Percentiles rank a stretch among this genome's conserved stretches.
Evolutionary conservation across 139 green algal species (phyloP).

Genomic region (Chlamydomonas urium): DNA sequence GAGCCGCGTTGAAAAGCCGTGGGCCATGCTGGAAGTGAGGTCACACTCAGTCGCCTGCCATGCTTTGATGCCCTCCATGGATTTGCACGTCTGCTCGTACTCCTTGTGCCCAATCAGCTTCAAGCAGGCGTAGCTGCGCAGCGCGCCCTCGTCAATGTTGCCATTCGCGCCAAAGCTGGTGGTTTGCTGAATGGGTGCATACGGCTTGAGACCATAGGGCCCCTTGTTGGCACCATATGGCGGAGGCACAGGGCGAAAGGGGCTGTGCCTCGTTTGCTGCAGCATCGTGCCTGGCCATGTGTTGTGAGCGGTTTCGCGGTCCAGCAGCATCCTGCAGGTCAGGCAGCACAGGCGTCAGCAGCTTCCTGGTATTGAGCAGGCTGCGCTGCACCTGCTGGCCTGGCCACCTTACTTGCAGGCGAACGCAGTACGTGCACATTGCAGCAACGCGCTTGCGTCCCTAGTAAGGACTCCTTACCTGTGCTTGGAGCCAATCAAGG

Average conservation of each 20-base stretch:
- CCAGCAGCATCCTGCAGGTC: not conserved
- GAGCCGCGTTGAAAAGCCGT: not conserved
- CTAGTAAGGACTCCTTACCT: slow-evolving; percentile 9
- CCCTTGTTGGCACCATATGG: slow-evolving; percentile 6
- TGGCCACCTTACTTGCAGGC: no score
- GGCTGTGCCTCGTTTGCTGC: not conserved
- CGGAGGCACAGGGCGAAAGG: not conserved
- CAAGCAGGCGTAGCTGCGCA: not conserved
- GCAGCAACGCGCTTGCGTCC: no score
- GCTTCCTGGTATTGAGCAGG: no score
- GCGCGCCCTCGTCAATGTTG: slow-evolving; percentile 1
- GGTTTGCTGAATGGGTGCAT: slow-evolving; percentile 6
- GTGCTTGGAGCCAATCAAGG: not conserved
- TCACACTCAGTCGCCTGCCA: not conserved
- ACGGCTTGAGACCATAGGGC: slow-evolving; percentile 5
- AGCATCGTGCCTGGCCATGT: not conserved
- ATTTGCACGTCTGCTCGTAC: slow-evolving; percentile 13
- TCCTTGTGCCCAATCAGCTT: slow-evolving; percentile 12
- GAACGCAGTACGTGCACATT: no score
- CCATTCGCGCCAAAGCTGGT: slow-evolving; percentile 9
- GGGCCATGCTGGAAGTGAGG: slow-evolving; percentile 4
- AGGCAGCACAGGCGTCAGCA: no score
- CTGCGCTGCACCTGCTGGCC: no score
- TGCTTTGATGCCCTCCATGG: slow-evolving; percentile 1
- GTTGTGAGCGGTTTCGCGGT: no score